Conservation (phyloP, 2,329 filamentous ascomycete species). For the Fusarium concolor region DNA sequence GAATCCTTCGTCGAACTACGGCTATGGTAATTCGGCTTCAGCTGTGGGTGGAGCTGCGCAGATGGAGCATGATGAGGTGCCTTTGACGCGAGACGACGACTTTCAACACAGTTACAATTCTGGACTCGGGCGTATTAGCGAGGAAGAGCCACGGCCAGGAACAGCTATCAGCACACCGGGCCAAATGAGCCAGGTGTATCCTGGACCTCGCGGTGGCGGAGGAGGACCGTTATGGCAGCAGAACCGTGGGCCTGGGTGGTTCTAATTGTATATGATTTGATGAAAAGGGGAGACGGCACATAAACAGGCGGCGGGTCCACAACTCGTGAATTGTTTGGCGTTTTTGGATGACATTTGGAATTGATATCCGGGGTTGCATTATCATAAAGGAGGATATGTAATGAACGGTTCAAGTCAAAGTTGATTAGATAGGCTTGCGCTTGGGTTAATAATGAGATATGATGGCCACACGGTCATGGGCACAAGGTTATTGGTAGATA, state of each 20-base stretch:
- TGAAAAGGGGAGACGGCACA: slow-evolving; percentile 7
- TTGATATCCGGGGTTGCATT: slow-evolving; percentile 33
- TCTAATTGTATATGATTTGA: slow-evolving; percentile 52
- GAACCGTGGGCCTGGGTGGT: slow-evolving; percentile 60
- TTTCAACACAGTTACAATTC: slow-evolving; percentile 58
- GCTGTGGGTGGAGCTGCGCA: slow-evolving; percentile 42
- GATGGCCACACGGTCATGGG: slow-evolving; percentile 34
- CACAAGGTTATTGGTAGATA: slow-evolving; percentile 28
- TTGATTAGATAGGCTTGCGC: slow-evolving; percentile 18
- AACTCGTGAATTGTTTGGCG: slow-evolving; percentile 3
- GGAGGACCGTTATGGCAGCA: slow-evolving; percentile 66
- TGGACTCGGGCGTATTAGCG: slow-evolving; percentile 53
- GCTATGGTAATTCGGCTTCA: slow-evolving; percentile 22
- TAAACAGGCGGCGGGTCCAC: slow-evolving; percentile 2
- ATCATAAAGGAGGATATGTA: slow-evolving; percentile 19
- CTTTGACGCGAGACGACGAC: slow-evolving; percentile 58
- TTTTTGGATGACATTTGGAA: slow-evolving; percentile 23
- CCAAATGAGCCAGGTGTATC: slow-evolving; percentile 38
- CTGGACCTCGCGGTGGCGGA: slow-evolving; percentile 43
- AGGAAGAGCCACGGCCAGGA: slow-evolving; percentile 46
- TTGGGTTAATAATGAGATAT: slow-evolving; percentile 31
- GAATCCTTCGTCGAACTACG: slow-evolving; percentile 30
- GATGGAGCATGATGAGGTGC: slow-evolving; percentile 52
- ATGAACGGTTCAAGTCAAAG: slow-evolving; percentile 8
- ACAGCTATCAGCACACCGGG: slow-evolving; percentile 37